A percentile compares a stretch with the other conserved stretches of the same genome.
Evolutionary conservation across 176 grass and related monocot species (phyloP).

Genomic region (Carex littledalei): DNA sequence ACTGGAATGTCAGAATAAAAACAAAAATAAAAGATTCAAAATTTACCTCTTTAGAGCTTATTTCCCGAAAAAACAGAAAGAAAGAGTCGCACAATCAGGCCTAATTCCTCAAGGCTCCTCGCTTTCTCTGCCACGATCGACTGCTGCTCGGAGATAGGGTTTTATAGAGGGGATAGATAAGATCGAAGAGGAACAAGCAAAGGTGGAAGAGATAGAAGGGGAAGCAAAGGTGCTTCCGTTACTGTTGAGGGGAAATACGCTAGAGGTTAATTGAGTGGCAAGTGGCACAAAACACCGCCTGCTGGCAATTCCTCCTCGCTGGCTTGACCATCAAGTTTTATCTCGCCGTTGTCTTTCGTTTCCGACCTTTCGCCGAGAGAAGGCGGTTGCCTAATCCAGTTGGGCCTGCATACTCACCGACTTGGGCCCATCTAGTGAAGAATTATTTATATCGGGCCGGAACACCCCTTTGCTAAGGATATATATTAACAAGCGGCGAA

Average conservation of each 20-base stretch:
- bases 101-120: background rate
- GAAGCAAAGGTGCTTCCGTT: background rate
- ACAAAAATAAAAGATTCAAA: background rate
- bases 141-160: background rate
- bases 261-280: background rate
- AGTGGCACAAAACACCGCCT: background rate
- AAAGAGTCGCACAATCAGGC: background rate
- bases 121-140: background rate
- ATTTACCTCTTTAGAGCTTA: background rate
- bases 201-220: background rate
- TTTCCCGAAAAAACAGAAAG: background rate
- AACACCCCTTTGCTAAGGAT: background rate
- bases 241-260: background rate
- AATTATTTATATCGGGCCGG: background rate
- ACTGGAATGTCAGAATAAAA: background rate
- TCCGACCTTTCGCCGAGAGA: background rate
- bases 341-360: background rate
- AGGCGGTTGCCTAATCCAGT: background rate
- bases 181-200: background rate
- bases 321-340: background rate
- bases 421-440: background rate
- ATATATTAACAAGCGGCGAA: background rate
- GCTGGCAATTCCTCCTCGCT: background rate
- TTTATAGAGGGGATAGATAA: background rate
- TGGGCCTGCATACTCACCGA: no score